Evolutionary conservation across 306 rosid species (phyloP), one percentile per base, ranked within the genome.

Genomic region (Neltuma alba): DNA sequence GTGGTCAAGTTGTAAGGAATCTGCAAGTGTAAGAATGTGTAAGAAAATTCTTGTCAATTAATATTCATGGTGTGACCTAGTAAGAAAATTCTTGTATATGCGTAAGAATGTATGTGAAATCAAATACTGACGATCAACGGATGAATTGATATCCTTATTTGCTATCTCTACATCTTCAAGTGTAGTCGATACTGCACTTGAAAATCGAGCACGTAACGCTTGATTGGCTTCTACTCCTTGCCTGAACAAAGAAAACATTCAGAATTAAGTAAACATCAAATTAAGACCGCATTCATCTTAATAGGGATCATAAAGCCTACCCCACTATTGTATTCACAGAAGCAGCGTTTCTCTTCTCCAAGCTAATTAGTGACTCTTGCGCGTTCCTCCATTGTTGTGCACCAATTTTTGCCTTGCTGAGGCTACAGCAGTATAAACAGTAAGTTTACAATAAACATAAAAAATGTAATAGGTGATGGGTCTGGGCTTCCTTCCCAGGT

Each of bases 361-460:
- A 81, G 80, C 87, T 73, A 28, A 93, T 87, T 89, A 96, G 89
- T 79, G 98, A 96, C 62, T 90, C 99, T 66, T 96, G 93, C 82
- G 99, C 99, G 52, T 84, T 90, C 79, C 78, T 90, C 99, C 99
- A 96, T 86, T 96, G 99, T 81, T 90, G 92, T 52, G 93, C 87
- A 75, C 99, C 99, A 77, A 87, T 88, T 42, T 91, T 79, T 57
- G 98, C 94, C 89, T 96, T 92, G 78, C 85, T 87, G 85, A 96
- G 84, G 82, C 99, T 96, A 92, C 89, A 83, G 47, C 75, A 44
- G 68, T 67, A 61, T 63, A 50, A 60, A 76, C 70, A 37, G 75
- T 30, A 30, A 7, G 50, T 69, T 83, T 61, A 69, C 72, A 60
- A 66, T 79, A 36, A 75, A 80, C 62, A 50, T 16, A 57, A 14